Percentiles rank a stretch among this genome's conserved stretches.
Conservation (phyloP, 805 yeast species). For the Candida methanosorbosa region DNA sequence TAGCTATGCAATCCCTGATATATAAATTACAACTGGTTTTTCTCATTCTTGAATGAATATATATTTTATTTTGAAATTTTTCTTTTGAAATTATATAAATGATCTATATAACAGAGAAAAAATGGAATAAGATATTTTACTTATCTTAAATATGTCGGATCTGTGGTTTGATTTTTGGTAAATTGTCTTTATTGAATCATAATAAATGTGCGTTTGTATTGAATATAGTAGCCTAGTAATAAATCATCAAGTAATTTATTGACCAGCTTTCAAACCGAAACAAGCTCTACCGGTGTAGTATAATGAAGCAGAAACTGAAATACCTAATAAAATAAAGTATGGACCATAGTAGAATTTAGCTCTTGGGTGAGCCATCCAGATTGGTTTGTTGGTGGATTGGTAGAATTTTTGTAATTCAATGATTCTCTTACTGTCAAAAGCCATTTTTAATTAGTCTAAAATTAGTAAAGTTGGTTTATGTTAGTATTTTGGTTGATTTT, state of each 20-base stretch:
- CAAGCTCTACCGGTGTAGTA: constrained; percentile 67
- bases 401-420: constrained; percentile 44
- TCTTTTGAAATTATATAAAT: background rate
- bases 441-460: background rate
- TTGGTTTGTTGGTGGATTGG: constrained; percentile 49
- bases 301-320: constrained; percentile 57
- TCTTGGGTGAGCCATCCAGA: constrained; percentile 50
- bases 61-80: too few species aligned
- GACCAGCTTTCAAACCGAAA: constrained; percentile 51
- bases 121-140: background rate
- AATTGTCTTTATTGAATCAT: too few species aligned
- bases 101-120: background rate
- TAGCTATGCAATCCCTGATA: background rate
- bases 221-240: too few species aligned
- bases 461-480: background rate
- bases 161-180: too few species aligned
- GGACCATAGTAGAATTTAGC: constrained; percentile 70
- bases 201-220: too few species aligned
- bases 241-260: constrained; percentile 13
- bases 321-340: constrained; percentile 65
- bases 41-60: too few species aligned
- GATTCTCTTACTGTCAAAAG: background rate
- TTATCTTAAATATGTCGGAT: too few species aligned
- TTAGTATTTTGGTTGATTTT: too few species aligned
- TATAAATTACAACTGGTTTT: too few species aligned